phyloP scores from a whole-genome alignment of 78 protist genomes.

The Polysphondylium violaceum region DNA sequence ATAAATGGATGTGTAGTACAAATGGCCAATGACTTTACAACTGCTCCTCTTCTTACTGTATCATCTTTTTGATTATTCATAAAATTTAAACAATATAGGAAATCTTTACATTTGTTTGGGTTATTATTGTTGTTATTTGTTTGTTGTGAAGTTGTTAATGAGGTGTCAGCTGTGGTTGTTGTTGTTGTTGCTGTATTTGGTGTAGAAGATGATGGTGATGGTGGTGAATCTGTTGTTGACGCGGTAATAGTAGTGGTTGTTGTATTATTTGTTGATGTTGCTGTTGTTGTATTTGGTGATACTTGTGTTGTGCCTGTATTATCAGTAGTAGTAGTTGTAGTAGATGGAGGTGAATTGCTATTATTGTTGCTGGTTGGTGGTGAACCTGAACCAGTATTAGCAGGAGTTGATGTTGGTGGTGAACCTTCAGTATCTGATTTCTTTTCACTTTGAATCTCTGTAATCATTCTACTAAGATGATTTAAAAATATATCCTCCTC shows the following conservation, averaged over 20 bases:
- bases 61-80: slow-evolving; percentile 85
- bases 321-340: background rate
- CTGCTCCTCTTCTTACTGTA: slow-evolving; percentile 79
- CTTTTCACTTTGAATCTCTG: slow-evolving; percentile 29
- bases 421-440: too few relatives aligned
- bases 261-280: background rate
- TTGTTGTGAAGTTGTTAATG: background rate
- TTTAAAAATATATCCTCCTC: slow-evolving; percentile 56
- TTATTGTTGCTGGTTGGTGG: background rate
- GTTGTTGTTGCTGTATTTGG: background rate
- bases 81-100: slow-evolving; percentile 86
- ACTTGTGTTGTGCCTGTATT: background rate
- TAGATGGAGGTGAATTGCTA: background rate
- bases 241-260: background rate
- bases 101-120: slow-evolving; percentile 49
- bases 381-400: background rate
- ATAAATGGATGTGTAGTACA: slow-evolving; percentile 80
- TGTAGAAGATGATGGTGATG: background rate
- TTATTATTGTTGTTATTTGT: background rate
- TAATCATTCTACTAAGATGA: slow-evolving; percentile 63
- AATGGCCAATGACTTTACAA: slow-evolving; percentile 90
- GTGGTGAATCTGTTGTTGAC: background rate
- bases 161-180: background rate
- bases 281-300: background rate
- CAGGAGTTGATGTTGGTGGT: background rate